Conservation (phyloP, 148 eudicot genomes). For the Pharnaceum exiguum region DNA sequence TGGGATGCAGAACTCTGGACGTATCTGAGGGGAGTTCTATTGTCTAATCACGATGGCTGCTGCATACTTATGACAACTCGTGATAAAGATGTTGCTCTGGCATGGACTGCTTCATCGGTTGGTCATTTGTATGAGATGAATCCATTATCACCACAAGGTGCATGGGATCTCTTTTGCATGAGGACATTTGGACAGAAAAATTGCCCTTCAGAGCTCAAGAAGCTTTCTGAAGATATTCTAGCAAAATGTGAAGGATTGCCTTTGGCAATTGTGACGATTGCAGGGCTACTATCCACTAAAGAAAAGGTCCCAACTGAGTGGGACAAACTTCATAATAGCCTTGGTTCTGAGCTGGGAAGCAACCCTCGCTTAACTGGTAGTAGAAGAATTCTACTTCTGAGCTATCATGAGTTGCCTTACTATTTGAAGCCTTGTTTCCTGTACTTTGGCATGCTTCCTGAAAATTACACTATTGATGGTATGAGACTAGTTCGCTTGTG, state of each 20-base stretch:
- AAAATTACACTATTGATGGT: too few relatives aligned
- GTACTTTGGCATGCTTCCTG: too few relatives aligned
- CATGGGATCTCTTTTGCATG: neutral
- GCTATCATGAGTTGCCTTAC: too few relatives aligned
- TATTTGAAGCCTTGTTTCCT: too few relatives aligned
- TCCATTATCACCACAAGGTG: neutral
- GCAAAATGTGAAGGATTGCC: constrained; percentile 16
- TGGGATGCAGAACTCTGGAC: neutral
- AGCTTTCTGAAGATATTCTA: neutral
- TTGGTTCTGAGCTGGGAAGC: too few relatives aligned
- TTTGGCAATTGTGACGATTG: constrained; percentile 1
- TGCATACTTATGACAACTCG: constrained; percentile 1
- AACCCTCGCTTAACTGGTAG: too few relatives aligned
- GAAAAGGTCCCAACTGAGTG: neutral
- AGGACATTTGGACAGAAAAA: neutral
- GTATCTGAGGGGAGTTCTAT: neutral
- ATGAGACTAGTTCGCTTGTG: too few relatives aligned
- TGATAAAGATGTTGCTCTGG: neutral
- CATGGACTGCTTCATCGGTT: neutral
- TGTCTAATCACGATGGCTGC: neutral
- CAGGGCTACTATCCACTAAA: constrained; percentile 8
- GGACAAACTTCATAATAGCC: neutral
- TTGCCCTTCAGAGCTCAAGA: neutral
- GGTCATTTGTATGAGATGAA: too few relatives aligned
- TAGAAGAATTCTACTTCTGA: too few relatives aligned